Evolutionary conservation across 768 basidiomycete genomes (phyloP), one percentile per base, ranked within the genome.

Genomic region (Hericium alpestre): DNA sequence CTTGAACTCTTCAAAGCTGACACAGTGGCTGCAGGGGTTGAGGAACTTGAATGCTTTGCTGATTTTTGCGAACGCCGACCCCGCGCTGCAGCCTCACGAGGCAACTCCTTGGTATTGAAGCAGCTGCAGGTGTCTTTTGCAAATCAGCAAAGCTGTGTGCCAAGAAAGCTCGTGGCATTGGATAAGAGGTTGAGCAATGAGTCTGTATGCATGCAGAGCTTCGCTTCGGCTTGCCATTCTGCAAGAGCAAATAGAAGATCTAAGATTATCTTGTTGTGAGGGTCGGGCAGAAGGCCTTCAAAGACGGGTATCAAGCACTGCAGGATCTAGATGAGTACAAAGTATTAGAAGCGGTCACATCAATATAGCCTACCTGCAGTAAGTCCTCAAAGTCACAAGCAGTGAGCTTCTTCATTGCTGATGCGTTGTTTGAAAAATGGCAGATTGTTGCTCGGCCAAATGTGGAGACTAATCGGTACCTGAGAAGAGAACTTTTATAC

Each of bases 231-330:
- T 48, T 75, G 73, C 74, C 73, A 74, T 2, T 62, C 51, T 3
- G 64, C 65, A 1, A 64, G 46, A 0, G 54, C n/a, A 56, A 62
- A 74, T 0, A 70, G 61, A 1, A 70, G 57, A 0, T 47, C 52
- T 0, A 59, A 18, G 11, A 73, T 51, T 0, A 54, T 13, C 2
- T 32, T 22, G 11, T 71, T 65, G 47, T 71, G 66, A 4, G 61
- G 59, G 0, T 49, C 15, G 0, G 65, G 66, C 3, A 73, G 58
- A 7, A 74, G 61, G 0, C 67, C 70, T 38, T 73, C 66, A 5
- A 75, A 66, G 0, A 57, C 63, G 0, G 74, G 72, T 0, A 76
- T 71, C 0, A 61, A 16, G 38, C 72, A 74, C 72, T 74, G 52
- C 23, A 0, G 13, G 23, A 27, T 27, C 25, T 27, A 27, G 25